Evolutionary conservation across 768 basidiomycete genomes (phyloP).

Genomic region (Tulasnella sp.): DNA sequence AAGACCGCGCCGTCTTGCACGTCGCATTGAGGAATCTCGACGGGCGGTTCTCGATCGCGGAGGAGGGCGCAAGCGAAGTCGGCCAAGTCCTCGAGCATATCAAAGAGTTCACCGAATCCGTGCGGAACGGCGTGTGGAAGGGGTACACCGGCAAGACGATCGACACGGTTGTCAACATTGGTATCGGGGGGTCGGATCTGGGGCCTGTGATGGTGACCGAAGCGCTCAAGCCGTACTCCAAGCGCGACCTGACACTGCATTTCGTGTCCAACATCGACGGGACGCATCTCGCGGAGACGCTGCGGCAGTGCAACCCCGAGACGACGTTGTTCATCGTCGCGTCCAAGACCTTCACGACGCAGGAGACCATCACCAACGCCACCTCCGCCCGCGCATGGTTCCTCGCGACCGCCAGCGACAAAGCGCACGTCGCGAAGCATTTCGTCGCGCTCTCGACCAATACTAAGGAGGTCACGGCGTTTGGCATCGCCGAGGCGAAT

Average conservation of each 20-base stretch:
- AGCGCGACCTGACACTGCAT: constrained; percentile 73
- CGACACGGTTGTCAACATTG: constrained; percentile 93
- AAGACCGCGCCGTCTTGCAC: constrained; percentile 93
- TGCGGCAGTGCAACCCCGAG: constrained; percentile 72
- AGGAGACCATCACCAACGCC: constrained; percentile 99
- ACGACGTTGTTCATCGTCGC: constrained; percentile 95
- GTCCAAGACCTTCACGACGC: constrained; percentile 98
- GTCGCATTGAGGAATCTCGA: constrained; percentile 62
- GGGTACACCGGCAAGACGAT: constrained; percentile 96
- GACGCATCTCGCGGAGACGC: constrained; percentile 85
- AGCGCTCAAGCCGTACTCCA: constrained; percentile 84
- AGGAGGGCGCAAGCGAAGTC: constrained; percentile 76
- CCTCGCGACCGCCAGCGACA: constrained; percentile 68
- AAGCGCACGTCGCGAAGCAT: constrained; percentile 92
- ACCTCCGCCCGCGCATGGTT: constrained; percentile 93
- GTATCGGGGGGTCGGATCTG: constrained; percentile 95
- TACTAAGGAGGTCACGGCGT: constrained; percentile 80
- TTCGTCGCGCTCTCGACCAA: constrained; percentile 98
- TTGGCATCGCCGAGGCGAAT: constrained; percentile 81
- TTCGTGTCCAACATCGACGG: constrained; percentile 99
- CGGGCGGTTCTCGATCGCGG: constrained; percentile 63
- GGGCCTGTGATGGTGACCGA: constrained; percentile 99
- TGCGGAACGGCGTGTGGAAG: constrained; percentile 83
- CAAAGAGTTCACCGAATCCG: constrained; percentile 70
- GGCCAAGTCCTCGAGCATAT: constrained; percentile 77